Evolutionary conservation across 441 rosid species (phyloP), one percentile per base, ranked within the genome.

Genomic region (Manihot esculenta): DNA sequence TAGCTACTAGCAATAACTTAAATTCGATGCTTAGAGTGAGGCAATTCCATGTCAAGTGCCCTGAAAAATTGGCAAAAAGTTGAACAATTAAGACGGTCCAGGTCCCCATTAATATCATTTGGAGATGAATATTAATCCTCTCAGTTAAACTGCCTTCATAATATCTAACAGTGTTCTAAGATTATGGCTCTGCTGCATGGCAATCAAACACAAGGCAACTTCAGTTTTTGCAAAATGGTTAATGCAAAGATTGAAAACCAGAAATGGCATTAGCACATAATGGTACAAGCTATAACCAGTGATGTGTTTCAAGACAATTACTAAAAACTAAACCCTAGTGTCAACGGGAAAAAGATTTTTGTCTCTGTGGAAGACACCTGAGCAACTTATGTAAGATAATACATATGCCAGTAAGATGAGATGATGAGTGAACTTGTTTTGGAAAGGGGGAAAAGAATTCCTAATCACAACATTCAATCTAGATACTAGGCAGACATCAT

Each of bases 401-500:
- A 73, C 75, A 77, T 50, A 35, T 1, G 68, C 58, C 65, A 68
- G 72, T 66, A 63, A 56, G 38, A 49, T 4, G 44, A 56, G 38
- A 49, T 4, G 44, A 65, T 17, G 41, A 56, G 20, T 69, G 12
- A 64, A 62, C 68, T 38, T 21, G 14, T 70, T 64, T 33, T 26
- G 38, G 55, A 50, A 24, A 50, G 41, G 17, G 59, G n/a, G 14
- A 7, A 35, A 54, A 69, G 33, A 47, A 44, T 21, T 24, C 55
- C 64, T 49, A 80, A 54, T 54, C 69, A 75, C 65, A 35, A 51
- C 33, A 69, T 63, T 18, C 48, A 67, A 55, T 69, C 83, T 88
- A 87, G 84, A 80, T 76, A 64, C 83, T 88, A 87, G 84, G 80
- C 75, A 64, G 92, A 88, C 93, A 92, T 89, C 93, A 90, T 88